Percentiles rank a stretch among this genome's conserved stretches.
Conservation (phyloP, 192 early-diverging fungal genomes). For the Jimgerdemannia flammicorona region DNA sequence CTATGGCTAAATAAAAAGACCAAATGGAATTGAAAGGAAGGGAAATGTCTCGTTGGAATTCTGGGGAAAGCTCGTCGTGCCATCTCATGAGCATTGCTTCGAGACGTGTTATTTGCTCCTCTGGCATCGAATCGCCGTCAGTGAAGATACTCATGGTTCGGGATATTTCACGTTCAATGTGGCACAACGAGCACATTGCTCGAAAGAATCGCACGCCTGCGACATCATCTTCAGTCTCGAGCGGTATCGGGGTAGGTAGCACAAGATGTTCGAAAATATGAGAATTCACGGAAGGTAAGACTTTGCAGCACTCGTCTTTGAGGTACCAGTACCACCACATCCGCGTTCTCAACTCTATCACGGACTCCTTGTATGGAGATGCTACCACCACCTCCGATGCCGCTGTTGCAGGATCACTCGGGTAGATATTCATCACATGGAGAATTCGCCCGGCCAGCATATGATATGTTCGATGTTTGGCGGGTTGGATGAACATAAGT, state of each 20-base stretch:
- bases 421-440: conserved; percentile 11
- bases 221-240: background rate
- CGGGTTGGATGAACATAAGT: conserved; percentile 4
- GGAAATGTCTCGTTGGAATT: background rate
- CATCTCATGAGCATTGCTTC: background rate
- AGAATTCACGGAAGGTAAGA: background rate
- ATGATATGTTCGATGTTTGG: conserved; percentile 3
- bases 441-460: conserved; percentile 6
- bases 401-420: background rate
- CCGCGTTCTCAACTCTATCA: conserved; percentile 11
- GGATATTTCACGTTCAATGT: background rate
- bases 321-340: conserved; percentile 21
- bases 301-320: conserved; percentile 13
- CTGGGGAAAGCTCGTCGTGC: background rate
- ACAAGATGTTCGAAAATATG: background rate
- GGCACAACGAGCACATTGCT: background rate
- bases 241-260: background rate
- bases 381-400: conserved; percentile 5
- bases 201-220: background rate
- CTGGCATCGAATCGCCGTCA: background rate
- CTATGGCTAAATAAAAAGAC: conserved; percentile 5
- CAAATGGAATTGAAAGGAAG: background rate
- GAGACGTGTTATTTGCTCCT: background rate
- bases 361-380: background rate
- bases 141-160: background rate